These are phyloP conservation scores for Talaromyces adpressus DNA, from an alignment of 495 filamentous ascomycete species.

Conservation along the genomic window DNA sequence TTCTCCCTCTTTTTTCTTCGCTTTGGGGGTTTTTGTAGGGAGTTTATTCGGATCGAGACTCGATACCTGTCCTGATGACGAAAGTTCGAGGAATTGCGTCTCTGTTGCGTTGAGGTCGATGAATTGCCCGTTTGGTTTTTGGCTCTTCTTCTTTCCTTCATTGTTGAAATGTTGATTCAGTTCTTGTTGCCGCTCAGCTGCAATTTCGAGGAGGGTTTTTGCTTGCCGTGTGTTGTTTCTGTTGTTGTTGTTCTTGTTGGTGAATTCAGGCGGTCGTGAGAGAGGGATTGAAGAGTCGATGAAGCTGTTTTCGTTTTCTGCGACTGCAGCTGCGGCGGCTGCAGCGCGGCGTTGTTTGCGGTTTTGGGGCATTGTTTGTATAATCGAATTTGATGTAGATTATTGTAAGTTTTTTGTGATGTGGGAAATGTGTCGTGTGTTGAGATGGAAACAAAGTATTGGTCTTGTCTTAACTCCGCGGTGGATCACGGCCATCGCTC, in stretches of 20 bases:
- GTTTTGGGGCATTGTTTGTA: slow-evolving; percentile 17
- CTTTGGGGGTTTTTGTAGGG: background rate
- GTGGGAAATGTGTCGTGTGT: background rate
- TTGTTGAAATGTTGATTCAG: slow-evolving; percentile 15
- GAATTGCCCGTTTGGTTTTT: background rate
- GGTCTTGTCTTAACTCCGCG: background rate
- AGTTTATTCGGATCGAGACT: slow-evolving; percentile 2
- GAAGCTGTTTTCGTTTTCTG: slow-evolving; percentile 12
- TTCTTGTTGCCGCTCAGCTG: slow-evolving; percentile 38
- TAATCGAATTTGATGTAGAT: background rate
- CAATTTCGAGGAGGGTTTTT: slow-evolving; percentile 46
- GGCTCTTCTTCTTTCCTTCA: background rate
- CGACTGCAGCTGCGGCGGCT: slow-evolving; percentile 10
- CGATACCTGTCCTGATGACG: slow-evolving; percentile 9
- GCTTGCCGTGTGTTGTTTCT: slow-evolving; percentile 18
- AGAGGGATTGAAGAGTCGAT: slow-evolving; percentile 27
- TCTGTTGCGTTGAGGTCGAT: slow-evolving; percentile 12
- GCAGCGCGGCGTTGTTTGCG: slow-evolving; percentile 44
- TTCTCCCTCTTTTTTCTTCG: slow-evolving; percentile 7
- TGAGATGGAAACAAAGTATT: background rate
- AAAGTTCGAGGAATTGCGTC: slow-evolving; percentile 28
- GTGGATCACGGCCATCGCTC: background rate
- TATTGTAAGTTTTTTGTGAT: background rate
- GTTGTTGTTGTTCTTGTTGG: background rate
- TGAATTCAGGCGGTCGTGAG: slow-evolving; percentile 22